Evolutionary conservation across 179 eudicot species (phyloP), one percentile per base, ranked within the genome.

Genomic region (Sideroxylon spinosum): DNA sequence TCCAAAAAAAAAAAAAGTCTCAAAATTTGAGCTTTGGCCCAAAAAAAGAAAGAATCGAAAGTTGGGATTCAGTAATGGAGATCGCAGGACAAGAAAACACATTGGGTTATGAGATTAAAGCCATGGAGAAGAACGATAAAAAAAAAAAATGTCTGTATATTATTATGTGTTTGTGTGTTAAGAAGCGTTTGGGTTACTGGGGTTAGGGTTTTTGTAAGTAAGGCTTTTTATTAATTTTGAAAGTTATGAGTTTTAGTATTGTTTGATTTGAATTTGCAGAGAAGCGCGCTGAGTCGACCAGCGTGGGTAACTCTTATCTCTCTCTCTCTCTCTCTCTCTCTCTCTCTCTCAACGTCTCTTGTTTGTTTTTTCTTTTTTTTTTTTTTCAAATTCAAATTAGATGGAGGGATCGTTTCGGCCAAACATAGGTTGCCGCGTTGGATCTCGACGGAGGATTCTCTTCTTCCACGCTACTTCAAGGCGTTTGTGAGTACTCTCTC

Each of bases 261-360:
- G 4, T 37, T 37, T 37, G 44, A 37, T 37, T 37, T 70, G 32
- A 50, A 70, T 48, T 70, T 48, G 74, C 57, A 70, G 53, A 68
- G 32, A 17, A 70, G 74, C 74, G 74, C 74, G 59, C 56, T 69
- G 73, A 37, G 44, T 37, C 44, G 44, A 25, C 59, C 11, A 50
- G 3, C 32, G 56, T 13, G 19, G 28, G 28, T 16, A 7, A 7
- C 28, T 22, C 65, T 6, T 61, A 25, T 6, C 26, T 57, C 62
- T 4, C 59, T 4, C 16, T 55, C n/a, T 55, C 59, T 55, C 19
- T 11, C 59, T 55, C 59, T 55, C 10, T 13, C 59, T 55, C 59
- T 55, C 16, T 12, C 59, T 55, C 59, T 57, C n/a, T 57, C 56
- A 52, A 52, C 16, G 16, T 52, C 12, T 37, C 44, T 37, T 37